These are phyloP conservation scores for Fusarium musae DNA, from an alignment of 2,329 filamentous ascomycete genomes.

Conservation along the genomic window DNA sequence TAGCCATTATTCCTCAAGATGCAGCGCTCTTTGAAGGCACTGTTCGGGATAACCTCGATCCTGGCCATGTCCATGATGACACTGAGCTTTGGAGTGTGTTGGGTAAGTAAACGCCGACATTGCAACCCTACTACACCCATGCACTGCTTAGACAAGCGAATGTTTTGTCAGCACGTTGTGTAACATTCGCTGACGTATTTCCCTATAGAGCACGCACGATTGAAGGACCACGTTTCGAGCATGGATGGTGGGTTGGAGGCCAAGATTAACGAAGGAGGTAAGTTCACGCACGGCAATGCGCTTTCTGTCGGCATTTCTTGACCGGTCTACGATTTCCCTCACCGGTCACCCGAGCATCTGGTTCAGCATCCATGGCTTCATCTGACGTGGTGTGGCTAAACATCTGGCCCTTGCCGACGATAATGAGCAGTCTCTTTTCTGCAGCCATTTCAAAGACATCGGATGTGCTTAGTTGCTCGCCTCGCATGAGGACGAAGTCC, in stretches of 20 bases:
- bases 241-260: conserved; percentile 94
- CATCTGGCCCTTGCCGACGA: conserved; percentile 20
- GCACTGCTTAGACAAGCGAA: background rate
- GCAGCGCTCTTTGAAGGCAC: conserved; percentile 95
- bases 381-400: conserved; percentile 17
- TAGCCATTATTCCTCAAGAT: conserved; percentile 98
- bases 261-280: conserved; percentile 91
- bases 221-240: conserved; percentile 87
- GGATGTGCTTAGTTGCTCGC: conserved; percentile 50
- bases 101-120: conserved; percentile 65
- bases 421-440: conserved; percentile 28
- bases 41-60: conserved; percentile 94
- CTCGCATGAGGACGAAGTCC: conserved; percentile 49
- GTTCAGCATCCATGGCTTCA: conserved; percentile 25
- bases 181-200: conserved; percentile 39
- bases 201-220: conserved; percentile 81
- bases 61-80: conserved; percentile 93
- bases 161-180: conserved; percentile 28
- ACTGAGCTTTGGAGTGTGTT: conserved; percentile 97
- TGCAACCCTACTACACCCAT: conserved; percentile 24
- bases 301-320: conserved; percentile 42
- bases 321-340: conserved; percentile 20
- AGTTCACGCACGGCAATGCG: conserved; percentile 52
- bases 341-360: conserved; percentile 34
- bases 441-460: conserved; percentile 21